Conservation (phyloP, 2,329 filamentous ascomycete species). For the Neopestalotiopsis clavispora region DNA sequence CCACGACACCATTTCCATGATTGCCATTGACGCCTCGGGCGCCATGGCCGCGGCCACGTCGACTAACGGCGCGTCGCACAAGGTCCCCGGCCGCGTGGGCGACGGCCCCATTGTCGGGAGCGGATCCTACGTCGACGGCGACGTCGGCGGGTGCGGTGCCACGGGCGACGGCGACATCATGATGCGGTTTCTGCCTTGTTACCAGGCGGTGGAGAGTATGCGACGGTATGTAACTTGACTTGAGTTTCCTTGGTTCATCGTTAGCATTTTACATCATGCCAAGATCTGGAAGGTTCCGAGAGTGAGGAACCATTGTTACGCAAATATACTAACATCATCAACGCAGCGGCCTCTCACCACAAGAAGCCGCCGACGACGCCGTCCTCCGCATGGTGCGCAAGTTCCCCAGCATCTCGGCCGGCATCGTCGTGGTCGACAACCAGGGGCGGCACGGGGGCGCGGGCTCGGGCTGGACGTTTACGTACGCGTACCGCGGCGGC, state of each 20-base stretch:
- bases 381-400: constrained; percentile 53
- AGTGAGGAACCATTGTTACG: too few relatives aligned
- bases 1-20: constrained; percentile 61
- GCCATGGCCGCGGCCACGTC: constrained; percentile 59
- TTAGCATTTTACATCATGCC: neutral
- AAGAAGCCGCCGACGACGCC: constrained; percentile 54
- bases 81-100: constrained; percentile 59
- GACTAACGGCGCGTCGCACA: constrained; percentile 59
- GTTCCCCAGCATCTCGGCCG: constrained; percentile 51
- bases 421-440: constrained; percentile 55
- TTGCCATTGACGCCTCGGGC: constrained; percentile 48
- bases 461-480: constrained; percentile 59
- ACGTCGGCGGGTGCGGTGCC: constrained; percentile 59
- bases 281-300: too few relatives aligned
- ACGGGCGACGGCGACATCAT: constrained; percentile 63
- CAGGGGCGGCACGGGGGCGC: constrained; percentile 55
- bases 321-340: neutral
- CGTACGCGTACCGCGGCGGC: constrained; percentile 55
- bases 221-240: constrained; percentile 31
- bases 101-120: constrained; percentile 60
- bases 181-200: constrained; percentile 62
- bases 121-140: constrained; percentile 59
- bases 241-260: neutral
- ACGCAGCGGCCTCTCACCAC: constrained; percentile 48
- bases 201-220: constrained; percentile 61